A percentile compares a stretch with the other conserved stretches of the same genome.
Conservation (phyloP, 495 filamentous ascomycete genomes). For the Penicillium waksmanii region DNA sequence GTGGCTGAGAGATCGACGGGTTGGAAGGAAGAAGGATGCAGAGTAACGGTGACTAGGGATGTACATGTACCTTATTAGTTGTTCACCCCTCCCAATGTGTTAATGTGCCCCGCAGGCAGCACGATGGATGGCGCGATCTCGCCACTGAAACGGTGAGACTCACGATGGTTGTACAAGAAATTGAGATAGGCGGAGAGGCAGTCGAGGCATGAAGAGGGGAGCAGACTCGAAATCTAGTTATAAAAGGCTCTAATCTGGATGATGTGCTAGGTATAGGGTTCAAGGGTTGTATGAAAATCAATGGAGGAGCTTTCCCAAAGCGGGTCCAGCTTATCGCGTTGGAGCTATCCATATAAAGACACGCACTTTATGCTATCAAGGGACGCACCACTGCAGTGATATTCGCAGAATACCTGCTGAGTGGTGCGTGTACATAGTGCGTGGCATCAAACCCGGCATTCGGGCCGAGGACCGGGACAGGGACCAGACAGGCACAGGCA, state of each 20-base stretch:
- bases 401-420: not conserved
- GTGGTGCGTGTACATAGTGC: not conserved
- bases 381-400: not conserved
- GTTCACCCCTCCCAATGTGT: not conserved
- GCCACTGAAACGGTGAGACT: conserved; percentile 18
- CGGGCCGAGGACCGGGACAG: not conserved
- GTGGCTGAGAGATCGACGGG: conserved; percentile 22
- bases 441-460: not conserved
- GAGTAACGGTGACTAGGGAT: conserved; percentile 5
- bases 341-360: not conserved
- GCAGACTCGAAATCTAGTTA: not conserved
- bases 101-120: not conserved
- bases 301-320: no score
- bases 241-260: not conserved
- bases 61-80: conserved; percentile 10
- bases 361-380: not conserved
- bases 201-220: conserved; percentile 3
- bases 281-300: no score
- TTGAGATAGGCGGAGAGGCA: not conserved
- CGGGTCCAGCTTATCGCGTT: no score
- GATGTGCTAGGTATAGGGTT: no score
- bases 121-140: not conserved
- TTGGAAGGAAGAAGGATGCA: not conserved
- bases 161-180: conserved; percentile 3
- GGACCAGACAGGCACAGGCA: no score